Evolutionary conservation across 1,139 yeast genomes (phyloP).

Genomic region (Candida sojae): DNA sequence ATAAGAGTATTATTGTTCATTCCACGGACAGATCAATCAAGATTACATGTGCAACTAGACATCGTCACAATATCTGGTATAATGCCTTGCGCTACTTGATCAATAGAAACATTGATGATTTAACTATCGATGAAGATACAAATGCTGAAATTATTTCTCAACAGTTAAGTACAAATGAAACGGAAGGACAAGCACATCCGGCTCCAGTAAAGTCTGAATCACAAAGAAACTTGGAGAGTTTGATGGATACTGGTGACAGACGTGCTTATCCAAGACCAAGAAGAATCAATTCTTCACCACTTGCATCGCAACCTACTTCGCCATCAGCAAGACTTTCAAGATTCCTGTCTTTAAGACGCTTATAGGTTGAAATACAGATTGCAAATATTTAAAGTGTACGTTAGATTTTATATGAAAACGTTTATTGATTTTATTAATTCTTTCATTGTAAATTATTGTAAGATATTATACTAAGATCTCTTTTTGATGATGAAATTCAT

Average conservation of each 20-base stretch:
- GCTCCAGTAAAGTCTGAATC: conserved; percentile 12
- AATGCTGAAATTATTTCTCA: conserved; percentile 16
- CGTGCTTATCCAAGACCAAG: conserved; percentile 18
- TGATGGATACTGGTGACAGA: conserved; percentile 18
- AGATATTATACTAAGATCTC: too few species aligned
- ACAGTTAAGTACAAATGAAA: conserved; percentile 1
- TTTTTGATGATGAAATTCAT: too few species aligned
- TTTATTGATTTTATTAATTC: too few species aligned
- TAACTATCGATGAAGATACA: conserved; percentile 44
- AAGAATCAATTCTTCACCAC: conserved; percentile 8
- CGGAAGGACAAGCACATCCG: not conserved
- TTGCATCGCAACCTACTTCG: conserved; percentile 4
- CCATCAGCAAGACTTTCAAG: conserved; percentile 10
- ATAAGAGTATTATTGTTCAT: conserved; percentile 77
- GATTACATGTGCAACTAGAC: conserved; percentile 85
- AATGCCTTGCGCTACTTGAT: conserved; percentile 79
- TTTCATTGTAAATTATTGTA: too few species aligned
- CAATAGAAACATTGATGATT: conserved; percentile 65
- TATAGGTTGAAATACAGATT: not conserved
- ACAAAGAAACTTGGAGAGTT: conserved; percentile 15
- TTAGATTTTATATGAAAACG: not conserved
- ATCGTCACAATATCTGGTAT: conserved; percentile 90
- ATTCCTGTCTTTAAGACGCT: conserved; percentile 12
- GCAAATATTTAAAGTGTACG: not conserved
- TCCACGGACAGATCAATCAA: conserved; percentile 71